Conservation (phyloP, 2,329 filamentous ascomycete genomes). For the Stagonosporopsis rhizophila region DNA sequence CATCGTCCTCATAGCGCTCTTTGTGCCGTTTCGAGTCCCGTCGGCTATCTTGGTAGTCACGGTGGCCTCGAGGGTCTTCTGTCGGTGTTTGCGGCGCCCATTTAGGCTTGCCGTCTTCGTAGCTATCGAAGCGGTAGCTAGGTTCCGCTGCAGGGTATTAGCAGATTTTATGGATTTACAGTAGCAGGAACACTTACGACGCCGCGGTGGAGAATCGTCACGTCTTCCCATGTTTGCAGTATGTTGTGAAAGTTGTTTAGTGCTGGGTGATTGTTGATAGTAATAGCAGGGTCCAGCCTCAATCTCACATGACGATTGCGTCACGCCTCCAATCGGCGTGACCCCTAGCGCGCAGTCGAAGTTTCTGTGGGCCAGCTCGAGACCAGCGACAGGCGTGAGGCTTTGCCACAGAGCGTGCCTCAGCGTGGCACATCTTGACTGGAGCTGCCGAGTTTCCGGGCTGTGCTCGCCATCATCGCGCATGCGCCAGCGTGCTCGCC, state of each 20-base stretch:
- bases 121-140: constrained; percentile 37
- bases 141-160: constrained; percentile 23
- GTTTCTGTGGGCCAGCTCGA: constrained; percentile 18
- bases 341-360: constrained; percentile 13
- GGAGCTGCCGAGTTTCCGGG: constrained; percentile 9
- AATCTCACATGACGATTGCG: constrained; percentile 20
- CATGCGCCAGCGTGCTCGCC: constrained; percentile 13
- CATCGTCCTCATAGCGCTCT: constrained; percentile 24
- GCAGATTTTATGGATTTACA: neutral
- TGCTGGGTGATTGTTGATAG: constrained; percentile 8
- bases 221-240: constrained; percentile 30
- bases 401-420: constrained; percentile 6
- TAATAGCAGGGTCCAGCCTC: constrained; percentile 15
- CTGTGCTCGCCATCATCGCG: constrained; percentile 13
- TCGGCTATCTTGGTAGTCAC: constrained; percentile 31
- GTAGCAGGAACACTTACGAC: constrained; percentile 10
- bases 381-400: constrained; percentile 6
- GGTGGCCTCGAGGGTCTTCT: constrained; percentile 32
- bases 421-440: constrained; percentile 18
- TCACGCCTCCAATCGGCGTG: constrained; percentile 22
- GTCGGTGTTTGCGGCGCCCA: constrained; percentile 28
- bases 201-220: constrained; percentile 30
- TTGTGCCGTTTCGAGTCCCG: constrained; percentile 30
- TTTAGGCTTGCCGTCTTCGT: constrained; percentile 38
- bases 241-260: constrained; percentile 3